Percentiles rank a stretch among this genome's conserved stretches.
Conservation (phyloP, 2,329 filamentous ascomycete genomes). For the Diaporthe helianthi region DNA sequence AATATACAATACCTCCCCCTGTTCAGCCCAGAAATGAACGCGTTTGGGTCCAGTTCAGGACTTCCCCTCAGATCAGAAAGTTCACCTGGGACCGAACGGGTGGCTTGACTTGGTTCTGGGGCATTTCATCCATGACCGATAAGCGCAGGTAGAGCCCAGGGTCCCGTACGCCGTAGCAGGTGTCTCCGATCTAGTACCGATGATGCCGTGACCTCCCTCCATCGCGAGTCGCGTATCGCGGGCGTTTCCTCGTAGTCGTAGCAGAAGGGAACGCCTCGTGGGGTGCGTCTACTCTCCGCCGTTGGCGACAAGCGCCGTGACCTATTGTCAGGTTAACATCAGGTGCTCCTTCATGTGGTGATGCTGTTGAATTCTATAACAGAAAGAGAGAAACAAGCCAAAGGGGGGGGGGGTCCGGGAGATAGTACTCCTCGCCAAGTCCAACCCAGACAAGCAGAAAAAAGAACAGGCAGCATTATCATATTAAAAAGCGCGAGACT, state of each 20-base stretch:
- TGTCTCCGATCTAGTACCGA: neutral
- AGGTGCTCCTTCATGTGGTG: neutral
- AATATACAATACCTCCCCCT: too few relatives aligned
- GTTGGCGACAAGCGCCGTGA: slow-evolving; percentile 24
- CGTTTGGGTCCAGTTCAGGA: neutral
- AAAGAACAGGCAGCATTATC: neutral
- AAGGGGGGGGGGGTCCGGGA: too few relatives aligned
- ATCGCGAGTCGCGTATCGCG: neutral
- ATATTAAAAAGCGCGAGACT: slow-evolving; percentile 28
- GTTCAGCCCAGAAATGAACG: neutral
- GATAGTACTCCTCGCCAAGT: neutral
- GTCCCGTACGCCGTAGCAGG: neutral
- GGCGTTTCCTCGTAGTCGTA: neutral
- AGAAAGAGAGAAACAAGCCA: neutral
- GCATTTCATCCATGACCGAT: neutral
- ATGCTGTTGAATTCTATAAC: slow-evolving; percentile 2
- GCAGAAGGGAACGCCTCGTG: neutral
- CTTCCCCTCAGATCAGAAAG: neutral
- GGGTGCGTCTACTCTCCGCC: neutral
- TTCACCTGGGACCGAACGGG: neutral
- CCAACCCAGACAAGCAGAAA: neutral
- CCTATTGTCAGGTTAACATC: slow-evolving; percentile 29
- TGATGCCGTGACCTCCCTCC: neutral
- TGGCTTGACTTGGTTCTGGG: neutral
- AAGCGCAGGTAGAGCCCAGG: neutral